Evolutionary conservation across 441 rosid genomes (phyloP).

Genomic region (Populus hybrid): DNA sequence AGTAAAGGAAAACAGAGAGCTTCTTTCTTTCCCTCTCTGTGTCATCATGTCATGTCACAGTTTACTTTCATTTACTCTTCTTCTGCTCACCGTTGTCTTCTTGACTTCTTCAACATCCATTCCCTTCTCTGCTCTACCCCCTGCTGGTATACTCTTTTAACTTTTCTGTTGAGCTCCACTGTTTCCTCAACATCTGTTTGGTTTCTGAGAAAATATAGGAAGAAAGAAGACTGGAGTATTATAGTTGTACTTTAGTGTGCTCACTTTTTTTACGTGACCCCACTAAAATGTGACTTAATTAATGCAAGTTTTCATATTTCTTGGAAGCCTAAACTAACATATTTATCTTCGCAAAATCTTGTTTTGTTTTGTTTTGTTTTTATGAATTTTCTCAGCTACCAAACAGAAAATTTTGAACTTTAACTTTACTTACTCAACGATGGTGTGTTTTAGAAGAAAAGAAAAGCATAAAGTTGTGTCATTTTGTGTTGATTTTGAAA

Average conservation of each 20-base stretch:
- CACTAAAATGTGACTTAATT: neutral
- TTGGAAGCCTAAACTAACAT: slow-evolving; percentile 6
- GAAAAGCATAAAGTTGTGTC: neutral
- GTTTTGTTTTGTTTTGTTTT: neutral
- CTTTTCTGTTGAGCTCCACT: neutral
- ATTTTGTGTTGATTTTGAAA: slow-evolving; percentile 18
- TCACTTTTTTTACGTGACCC: neutral
- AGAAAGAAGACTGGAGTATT: neutral
- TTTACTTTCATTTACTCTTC: slow-evolving; percentile 25
- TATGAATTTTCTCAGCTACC: slow-evolving; percentile 4
- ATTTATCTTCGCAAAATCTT: neutral
- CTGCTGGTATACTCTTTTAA: slow-evolving; percentile 35
- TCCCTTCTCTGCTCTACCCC: slow-evolving; percentile 41
- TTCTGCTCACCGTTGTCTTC: slow-evolving; percentile 28
- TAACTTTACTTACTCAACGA: neutral
- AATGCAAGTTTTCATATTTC: neutral
- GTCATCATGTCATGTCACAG: slow-evolving; percentile 26
- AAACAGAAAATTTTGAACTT: neutral
- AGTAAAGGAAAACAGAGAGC: neutral
- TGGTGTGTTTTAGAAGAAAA: neutral
- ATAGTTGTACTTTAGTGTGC: neutral
- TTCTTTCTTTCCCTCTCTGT: neutral
- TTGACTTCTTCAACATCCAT: slow-evolving; percentile 29
- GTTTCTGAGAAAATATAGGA: slow-evolving; percentile 27
- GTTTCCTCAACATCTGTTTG: slow-evolving; percentile 16